These are phyloP conservation scores for Pneumocystis canis DNA, from an alignment of 1,139 yeast species.

Conservation along the genomic window DNA sequence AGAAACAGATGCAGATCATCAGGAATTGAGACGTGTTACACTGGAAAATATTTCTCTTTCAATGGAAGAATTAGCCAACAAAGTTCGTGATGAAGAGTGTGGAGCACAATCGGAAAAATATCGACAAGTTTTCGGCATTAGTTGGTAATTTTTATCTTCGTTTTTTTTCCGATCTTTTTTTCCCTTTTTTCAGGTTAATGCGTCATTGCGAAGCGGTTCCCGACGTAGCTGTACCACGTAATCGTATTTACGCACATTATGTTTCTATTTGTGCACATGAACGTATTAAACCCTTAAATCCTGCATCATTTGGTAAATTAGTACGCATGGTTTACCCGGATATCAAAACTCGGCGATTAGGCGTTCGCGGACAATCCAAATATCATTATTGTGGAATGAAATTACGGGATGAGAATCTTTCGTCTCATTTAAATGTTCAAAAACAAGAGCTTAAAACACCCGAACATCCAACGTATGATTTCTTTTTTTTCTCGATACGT, in stretches of 20 bases:
- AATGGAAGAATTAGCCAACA: slow-evolving; percentile 34
- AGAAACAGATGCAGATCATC: neutral
- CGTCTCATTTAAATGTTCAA: neutral
- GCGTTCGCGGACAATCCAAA: slow-evolving; percentile 77
- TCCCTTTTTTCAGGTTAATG: slow-evolving; percentile 19
- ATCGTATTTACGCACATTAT: slow-evolving; percentile 66
- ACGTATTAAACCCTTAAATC: slow-evolving; percentile 57
- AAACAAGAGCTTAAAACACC: slow-evolving; percentile 3
- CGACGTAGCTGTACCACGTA: slow-evolving; percentile 69
- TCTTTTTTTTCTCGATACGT: no score
- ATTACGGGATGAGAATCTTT: slow-evolving; percentile 37
- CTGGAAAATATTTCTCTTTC: slow-evolving; percentile 29
- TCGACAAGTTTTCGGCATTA: slow-evolving; percentile 67
- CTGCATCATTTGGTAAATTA: slow-evolving; percentile 81
- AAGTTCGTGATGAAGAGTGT: slow-evolving; percentile 35
- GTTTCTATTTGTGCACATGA: slow-evolving; percentile 57
- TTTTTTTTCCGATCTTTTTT: no score
- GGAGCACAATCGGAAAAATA: slow-evolving; percentile 40
- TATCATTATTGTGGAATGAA: slow-evolving; percentile 83
- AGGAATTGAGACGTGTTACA: neutral
- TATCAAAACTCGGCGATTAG: slow-evolving; percentile 68
- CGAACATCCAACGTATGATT: neutral
- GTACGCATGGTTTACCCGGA: slow-evolving; percentile 61
- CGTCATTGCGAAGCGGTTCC: slow-evolving; percentile 51
- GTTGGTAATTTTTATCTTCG: slow-evolving; percentile 38